Conservation (phyloP, 2,329 filamentous ascomycete genomes). For the Ascochyta koolunga region DNA sequence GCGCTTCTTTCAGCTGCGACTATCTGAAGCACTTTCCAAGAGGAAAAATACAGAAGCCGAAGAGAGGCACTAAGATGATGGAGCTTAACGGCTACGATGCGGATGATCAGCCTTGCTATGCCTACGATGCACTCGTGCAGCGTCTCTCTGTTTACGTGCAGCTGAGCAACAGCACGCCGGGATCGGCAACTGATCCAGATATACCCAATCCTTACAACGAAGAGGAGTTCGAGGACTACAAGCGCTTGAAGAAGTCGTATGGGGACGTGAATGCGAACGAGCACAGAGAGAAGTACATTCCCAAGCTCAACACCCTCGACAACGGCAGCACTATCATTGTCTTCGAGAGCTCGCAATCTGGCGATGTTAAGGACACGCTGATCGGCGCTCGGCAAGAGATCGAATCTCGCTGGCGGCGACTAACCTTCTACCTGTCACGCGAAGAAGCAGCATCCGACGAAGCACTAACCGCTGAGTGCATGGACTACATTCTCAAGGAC, state of each 20-base stretch:
- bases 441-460: slow-evolving; percentile 40
- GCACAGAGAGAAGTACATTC: slow-evolving; percentile 46
- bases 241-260: slow-evolving; percentile 39
- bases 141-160: slow-evolving; percentile 59
- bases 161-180: slow-evolving; percentile 51
- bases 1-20: slow-evolving; percentile 59
- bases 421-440: slow-evolving; percentile 57
- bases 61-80: slow-evolving; percentile 51
- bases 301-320: slow-evolving; percentile 53
- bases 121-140: slow-evolving; percentile 58
- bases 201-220: slow-evolving; percentile 55
- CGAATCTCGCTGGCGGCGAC: slow-evolving; percentile 59
- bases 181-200: slow-evolving; percentile 49
- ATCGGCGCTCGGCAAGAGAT: slow-evolving; percentile 57
- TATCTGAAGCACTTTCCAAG: slow-evolving; percentile 56
- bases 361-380: slow-evolving; percentile 56
- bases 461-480: slow-evolving; percentile 54
- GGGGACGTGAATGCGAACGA: slow-evolving; percentile 37
- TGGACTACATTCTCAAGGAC: slow-evolving; percentile 57
- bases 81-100: slow-evolving; percentile 58
- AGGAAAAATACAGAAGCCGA: slow-evolving; percentile 25
- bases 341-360: slow-evolving; percentile 58
- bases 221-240: slow-evolving; percentile 43
- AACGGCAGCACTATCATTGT: slow-evolving; percentile 59
- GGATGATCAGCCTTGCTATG: slow-evolving; percentile 51